Conservation (phyloP, 2,329 filamentous ascomycete species). For the Orbilia brochopaga region DNA sequence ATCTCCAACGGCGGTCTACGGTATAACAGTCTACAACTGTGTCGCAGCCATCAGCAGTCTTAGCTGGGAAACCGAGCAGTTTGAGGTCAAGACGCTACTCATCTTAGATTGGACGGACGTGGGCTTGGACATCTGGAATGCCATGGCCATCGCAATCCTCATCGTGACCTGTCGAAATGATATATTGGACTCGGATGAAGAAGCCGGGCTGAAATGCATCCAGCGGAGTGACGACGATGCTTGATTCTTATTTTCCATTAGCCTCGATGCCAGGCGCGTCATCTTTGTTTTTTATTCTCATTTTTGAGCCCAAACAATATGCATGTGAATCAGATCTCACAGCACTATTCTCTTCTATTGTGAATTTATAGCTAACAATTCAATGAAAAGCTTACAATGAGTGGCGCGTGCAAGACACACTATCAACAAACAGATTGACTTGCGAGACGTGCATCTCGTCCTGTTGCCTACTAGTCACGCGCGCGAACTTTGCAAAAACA, state of each 20-base stretch:
- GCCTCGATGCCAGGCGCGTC: background rate
- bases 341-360: background rate
- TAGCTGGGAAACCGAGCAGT: constrained; percentile 14
- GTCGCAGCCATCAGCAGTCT: constrained; percentile 43
- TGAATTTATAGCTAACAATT: background rate
- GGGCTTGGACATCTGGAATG: constrained; percentile 47
- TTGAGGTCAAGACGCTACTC: constrained; percentile 37
- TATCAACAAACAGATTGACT: too few relatives aligned
- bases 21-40: constrained; percentile 43
- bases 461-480: too few relatives aligned
- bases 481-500: too few relatives aligned
- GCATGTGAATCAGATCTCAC: background rate
- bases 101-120: constrained; percentile 45
- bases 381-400: background rate
- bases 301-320: background rate
- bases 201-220: constrained; percentile 27
- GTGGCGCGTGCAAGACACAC: too few relatives aligned
- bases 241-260: background rate
- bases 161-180: constrained; percentile 44
- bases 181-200: constrained; percentile 46
- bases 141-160: constrained; percentile 41
- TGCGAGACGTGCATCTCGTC: too few relatives aligned
- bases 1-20: constrained; percentile 29
- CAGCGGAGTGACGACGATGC: constrained; percentile 37
- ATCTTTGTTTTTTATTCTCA: background rate